Base-by-base conservation (phyloP, 1,284 basidiomycete species). In the Apiotrichum siamense region DNA sequence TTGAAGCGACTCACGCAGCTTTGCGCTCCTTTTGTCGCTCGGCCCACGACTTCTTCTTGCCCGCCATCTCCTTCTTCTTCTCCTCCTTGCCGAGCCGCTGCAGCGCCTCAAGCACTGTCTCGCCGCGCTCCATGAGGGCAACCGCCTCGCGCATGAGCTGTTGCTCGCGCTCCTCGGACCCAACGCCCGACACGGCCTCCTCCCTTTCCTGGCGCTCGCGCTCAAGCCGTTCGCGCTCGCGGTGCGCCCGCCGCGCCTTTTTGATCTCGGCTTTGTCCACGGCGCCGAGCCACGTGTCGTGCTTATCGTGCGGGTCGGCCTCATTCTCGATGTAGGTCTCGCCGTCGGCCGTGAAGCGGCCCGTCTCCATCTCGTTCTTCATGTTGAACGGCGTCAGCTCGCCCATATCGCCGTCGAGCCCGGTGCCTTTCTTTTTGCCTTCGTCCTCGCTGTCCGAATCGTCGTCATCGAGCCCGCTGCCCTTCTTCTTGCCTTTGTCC, bases 291-390 rank as follows among this genome's bases (percentile, higher is more conserved):
- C 96, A 99, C 26, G 81, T 81, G 74, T 99, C 94, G 72, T 97
- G 92, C 48, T 87, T 82, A 17, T 86, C 90, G 66, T 92, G 86
- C 7, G 87, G 87, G 73, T 98, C 93, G 42, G 70, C 67, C 60
- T 85, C 86, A 44, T 90, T 84, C 50, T 83, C 83, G 49, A 92
- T 81, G 70, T 93, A 97, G 52, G 75, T 83, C 49, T 73, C 72
- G 41, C 96, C 96, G 64, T 97, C 94, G 51, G 87, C 88, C 11
- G 91, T 86, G 76, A 99, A 97, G 64, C 91, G 88, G 29, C 96
- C 96, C 70, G 96, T 89, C 64, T 88, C 84, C 86, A 99, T 93
- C 79, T 99, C 96, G 60, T 88, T 86, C 60, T 92, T 87, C 96
- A 99, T 97, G 73, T 99, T 97, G 81, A 99, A 99, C 27, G 87